Evolutionary conservation across 2,329 filamentous ascomycete genomes (phyloP), one percentile per base, ranked within the genome.

Genomic region (Claviceps africana): DNA sequence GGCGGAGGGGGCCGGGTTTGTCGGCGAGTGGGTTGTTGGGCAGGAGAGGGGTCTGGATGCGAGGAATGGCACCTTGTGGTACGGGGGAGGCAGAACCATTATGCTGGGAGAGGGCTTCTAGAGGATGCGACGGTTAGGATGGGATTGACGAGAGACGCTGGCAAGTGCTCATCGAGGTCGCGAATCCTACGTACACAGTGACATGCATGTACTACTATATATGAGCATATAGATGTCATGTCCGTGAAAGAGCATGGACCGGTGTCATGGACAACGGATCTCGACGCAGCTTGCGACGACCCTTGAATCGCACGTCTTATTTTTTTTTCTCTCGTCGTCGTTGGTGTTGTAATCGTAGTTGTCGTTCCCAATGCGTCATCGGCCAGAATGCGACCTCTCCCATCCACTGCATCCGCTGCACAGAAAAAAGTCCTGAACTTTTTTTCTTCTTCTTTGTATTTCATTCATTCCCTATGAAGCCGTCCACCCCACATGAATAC

Each of bases 21-120:
- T 73, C 2, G 83, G 85, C 0, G 85, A 93, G 62, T 96, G 91
- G 89, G 71, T 86, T 25, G 82, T 96, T n/a, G 90, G 91, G 0
- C 80, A 94, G 60, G 88, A 91, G 65, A 84, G 75, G 59, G 90
- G 90, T 0, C 68, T 96, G 51, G 86, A 91, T 61, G 81, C 81
- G 54, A 78, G 87, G 45, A 79, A 77, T 56, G 91, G 91, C 0
- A 73, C 76, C 6, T 68, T 95, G 45, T 97, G 90, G 89, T 96
- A 95, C 70, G 91, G 85, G 37, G 86, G 82, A 28, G 90, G 90
- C 1, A 77, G 85, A 56, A 85, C 81, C 3, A 74, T 95, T 54
- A 69, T 75, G 61, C 51, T 75, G 19, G 81, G 81, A 19, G 79
- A 82, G 64, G 81, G 81, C 0, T 83, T 82, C 62, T 83, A 51